Evolutionary conservation across 31 red algal genomes (phyloP), one percentile per base, ranked within the genome.

Genomic region (Asparagopsis taxiformis): DNA sequence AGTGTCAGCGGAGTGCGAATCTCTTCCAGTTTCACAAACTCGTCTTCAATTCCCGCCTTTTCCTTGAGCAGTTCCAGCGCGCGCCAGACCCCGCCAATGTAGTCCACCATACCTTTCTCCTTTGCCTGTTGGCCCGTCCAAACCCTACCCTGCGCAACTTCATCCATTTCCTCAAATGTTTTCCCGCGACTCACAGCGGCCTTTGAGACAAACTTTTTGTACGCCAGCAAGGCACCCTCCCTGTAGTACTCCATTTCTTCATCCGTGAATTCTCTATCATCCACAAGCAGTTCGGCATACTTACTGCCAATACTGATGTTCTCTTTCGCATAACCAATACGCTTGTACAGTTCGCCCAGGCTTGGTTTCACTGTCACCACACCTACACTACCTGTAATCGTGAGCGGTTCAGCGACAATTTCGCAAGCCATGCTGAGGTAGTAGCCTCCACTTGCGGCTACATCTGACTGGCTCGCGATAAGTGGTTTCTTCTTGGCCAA

Each of bases 381-480:
- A 26, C 96, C 96, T 33, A 99, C 86, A 20, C 80, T 88, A 41
- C 96, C 96, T 21, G 96, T 99, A 50, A 99, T 62, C 7, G 91
- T 89, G 21, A 82, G 33, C 21, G 82, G 72, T 53, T 94, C 96
- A 10, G 87, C 75, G 22, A 94, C 74, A 68, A 99, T 99, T 26
- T 88, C 70, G 35, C 91, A 88, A n/a, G 85, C 96, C 91, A 95
- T 92, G 49, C 81, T 75, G 22, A 99, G 31, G 70, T 95, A 99
- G 64, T 99, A 99, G 3, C 96, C 96, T 17, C 96, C 96, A 54
- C 75, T 84, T 3, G 87, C 96, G 11, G 96, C 96, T 1, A 95
- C 87, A 50, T 95, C 91, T 33, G 65, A 71, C 70, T 89, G 85
- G 29, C 74, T 88, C 15, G 96, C 88, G 23, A 99, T 67, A 17